Evolutionary conservation across 2,329 filamentous ascomycete species (phyloP).

Genomic region (Colletotrichum caudatum): DNA sequence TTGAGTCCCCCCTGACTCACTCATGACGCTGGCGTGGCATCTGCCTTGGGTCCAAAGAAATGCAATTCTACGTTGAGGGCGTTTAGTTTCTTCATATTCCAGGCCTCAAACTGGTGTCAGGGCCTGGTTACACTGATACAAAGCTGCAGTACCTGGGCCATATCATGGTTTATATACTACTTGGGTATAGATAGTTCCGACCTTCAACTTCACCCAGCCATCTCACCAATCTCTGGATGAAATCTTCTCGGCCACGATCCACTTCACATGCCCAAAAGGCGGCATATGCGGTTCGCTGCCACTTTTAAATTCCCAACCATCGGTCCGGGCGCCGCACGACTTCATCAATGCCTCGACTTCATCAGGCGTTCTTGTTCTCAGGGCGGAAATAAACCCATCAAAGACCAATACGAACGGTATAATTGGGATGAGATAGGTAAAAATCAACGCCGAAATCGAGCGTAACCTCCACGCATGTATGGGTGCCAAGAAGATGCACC

Average conservation of each 20-base stretch:
- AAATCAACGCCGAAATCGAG: conserved; percentile 69
- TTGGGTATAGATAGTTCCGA: not conserved
- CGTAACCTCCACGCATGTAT: conserved; percentile 65
- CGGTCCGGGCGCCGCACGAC: conserved; percentile 60
- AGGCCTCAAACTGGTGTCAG: not conserved
- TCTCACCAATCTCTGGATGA: conserved; percentile 24
- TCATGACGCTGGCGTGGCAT: not conserved
- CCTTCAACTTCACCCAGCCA: not conserved
- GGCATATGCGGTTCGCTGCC: conserved; percentile 62
- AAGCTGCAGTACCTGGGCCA: not conserved
- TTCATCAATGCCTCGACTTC: conserved; percentile 73
- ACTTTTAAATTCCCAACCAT: conserved; percentile 62
- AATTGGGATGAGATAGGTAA: conserved; percentile 74
- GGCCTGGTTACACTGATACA: not conserved
- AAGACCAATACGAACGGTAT: conserved; percentile 76
- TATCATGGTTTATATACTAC: not conserved
- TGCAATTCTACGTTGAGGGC: not conserved
- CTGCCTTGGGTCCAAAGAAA: not conserved
- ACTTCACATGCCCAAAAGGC: conserved; percentile 64
- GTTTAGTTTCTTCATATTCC: not conserved
- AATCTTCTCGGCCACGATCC: conserved; percentile 55
- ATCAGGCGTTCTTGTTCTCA: conserved; percentile 74
- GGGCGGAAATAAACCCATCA: conserved; percentile 75
- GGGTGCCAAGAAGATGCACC: conserved; percentile 64
- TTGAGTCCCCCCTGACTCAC: not conserved